Conservation (phyloP, 116 monocot genomes). For the Thalassia testudinum region DNA sequence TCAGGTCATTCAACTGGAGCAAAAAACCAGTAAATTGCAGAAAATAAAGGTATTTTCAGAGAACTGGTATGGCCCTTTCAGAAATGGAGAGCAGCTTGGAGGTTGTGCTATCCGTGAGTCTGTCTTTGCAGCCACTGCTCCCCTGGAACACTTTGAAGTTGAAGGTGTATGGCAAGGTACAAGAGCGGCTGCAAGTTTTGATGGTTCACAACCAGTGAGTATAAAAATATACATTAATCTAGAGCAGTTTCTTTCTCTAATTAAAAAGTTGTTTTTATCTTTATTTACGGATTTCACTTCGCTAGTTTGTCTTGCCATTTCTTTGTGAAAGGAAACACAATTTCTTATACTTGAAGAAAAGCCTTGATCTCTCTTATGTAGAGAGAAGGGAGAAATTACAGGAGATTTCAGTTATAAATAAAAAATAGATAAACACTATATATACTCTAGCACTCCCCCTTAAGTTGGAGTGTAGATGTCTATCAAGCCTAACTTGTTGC, state of each 20-base stretch:
- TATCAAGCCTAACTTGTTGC: too few relatives aligned
- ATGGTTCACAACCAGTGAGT: slow-evolving; percentile 20
- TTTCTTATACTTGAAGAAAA: not conserved
- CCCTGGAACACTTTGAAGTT: slow-evolving; percentile 28
- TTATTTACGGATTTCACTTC: not conserved
- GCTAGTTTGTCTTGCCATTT: not conserved
- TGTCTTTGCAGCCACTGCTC: slow-evolving; percentile 36
- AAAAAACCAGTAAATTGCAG: slow-evolving; percentile 24
- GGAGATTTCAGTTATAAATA: not conserved
- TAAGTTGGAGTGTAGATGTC: too few relatives aligned
- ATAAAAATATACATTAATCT: not conserved
- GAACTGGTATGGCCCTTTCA: slow-evolving; percentile 82
- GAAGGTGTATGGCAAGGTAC: slow-evolving; percentile 40
- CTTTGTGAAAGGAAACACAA: not conserved
- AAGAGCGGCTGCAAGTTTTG: slow-evolving; percentile 16
- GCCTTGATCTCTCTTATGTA: not conserved
- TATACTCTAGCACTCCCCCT: too few relatives aligned
- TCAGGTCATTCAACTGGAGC: slow-evolving; percentile 23
- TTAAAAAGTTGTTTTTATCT: too few relatives aligned
- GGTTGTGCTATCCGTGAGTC: slow-evolving; percentile 75
- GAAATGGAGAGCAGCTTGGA: slow-evolving; percentile 75
- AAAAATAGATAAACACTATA: too few relatives aligned
- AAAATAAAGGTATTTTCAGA: slow-evolving; percentile 61
- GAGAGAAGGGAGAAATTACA: not conserved
- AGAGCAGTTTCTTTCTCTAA: too few relatives aligned